Base-by-base conservation (phyloP, 345 rosid species). In the Aurinia saxatilis region DNA sequence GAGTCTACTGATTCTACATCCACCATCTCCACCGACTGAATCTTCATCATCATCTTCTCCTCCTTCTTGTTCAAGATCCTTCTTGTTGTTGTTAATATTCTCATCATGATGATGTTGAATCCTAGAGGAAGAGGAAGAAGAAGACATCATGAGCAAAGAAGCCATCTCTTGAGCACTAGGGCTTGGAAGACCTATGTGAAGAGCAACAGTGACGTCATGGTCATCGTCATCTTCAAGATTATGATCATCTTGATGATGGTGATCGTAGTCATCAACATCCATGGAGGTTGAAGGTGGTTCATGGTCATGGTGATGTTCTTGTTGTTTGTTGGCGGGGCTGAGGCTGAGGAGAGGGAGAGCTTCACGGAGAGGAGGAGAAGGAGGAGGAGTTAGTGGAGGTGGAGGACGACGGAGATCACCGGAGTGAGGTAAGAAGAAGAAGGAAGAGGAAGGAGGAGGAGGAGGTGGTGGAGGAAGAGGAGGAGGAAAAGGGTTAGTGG, bases 161-260 rank as follows among this genome's bases (percentile, higher is more conserved):
- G 87, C 85, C 82, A 90, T 74, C 62, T 90, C 98, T 37, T 82
- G 85, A 37, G 83, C 77, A 53, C 86, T 91, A 73, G 93, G 96
- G 86, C 75, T 88, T 21, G 98, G 98, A 57, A 91, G 75, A 58
- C 98, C 98, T 81, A 91, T 85, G 57, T 91, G 93, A 6, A 91
- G 96, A 75, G 98, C 90, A 71, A 90, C 93, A 21, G 93, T 85
- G 36, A 84, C 95, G 56, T 70, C 68, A 37, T 73, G 76, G 16
- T 75, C 85, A 8, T 66, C 44, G 25, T 44, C 71, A 45, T 44
- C 71, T 37, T 72, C 65, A 9, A 70, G 75, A n/a, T 67, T 36
- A 66, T 57, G 45, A 51, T 45, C 73, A 18, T 77, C 72, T 45
- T 60, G 76, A 16, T 50, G 59, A 27, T 55, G 69, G 50, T 57